Evolutionary conservation across 257 asterid genomes (phyloP), one percentile per base, ranked within the genome.

Genomic region (Salvia splendens): DNA sequence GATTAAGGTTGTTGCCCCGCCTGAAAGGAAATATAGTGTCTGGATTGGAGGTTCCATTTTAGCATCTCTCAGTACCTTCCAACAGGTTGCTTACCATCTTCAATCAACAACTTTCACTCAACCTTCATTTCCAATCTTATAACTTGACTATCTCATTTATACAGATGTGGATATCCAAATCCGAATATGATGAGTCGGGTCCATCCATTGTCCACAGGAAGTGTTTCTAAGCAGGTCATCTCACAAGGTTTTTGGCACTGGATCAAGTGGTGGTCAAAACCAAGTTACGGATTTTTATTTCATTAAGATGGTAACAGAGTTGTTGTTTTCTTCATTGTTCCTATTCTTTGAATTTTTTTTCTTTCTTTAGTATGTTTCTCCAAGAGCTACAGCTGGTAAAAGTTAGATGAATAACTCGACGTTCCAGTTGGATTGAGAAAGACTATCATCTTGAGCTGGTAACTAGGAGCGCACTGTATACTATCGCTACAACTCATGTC

Each of bases 171-270:
- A 70, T 70, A 51, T 70, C 75, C 51, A 70, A 70, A 24, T 70
- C 75, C 16, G 75, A 70, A 50, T 70, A 70, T 15, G 75, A 70
- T 61, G 75, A 70, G 61, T 70, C 75, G 40, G 75, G 75, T 17
- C 75, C 75, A 11, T 70, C 75, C 8, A 70, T 70, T 41, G 75
- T 70, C 56, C 75, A 70, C 75, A 61, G 75, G 75, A 70, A 70
- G 69, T 70, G 75, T 58, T 70, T 70, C 75, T 70, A 61, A 30
- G 3, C 63, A 60, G 53, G 20, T 5, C 9, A 38, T 70, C 61
- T 70, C 67, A 8, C 20, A 12, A 49, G 7, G 46, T 24, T 69
- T 40, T 17, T 50, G 74, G 74, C 74, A 24, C 55, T 45, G 6
- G 63, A 28, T 61, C 55, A 40, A 10, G 50, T 50, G 55, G 75